Conservation (phyloP, 306 rosid species). For the Sindora glabra region DNA sequence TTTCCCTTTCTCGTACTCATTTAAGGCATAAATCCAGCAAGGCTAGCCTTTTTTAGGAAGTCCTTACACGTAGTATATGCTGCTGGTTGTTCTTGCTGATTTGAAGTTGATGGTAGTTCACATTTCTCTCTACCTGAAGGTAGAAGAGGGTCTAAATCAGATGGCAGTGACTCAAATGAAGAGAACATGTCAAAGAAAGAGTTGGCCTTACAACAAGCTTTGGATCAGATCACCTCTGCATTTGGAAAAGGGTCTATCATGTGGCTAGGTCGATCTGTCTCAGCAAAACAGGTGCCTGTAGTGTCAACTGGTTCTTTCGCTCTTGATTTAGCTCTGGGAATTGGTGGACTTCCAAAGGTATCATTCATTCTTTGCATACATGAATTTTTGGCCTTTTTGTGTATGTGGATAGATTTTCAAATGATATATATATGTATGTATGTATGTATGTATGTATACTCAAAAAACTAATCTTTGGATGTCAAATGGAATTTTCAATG, state of each 20-base stretch:
- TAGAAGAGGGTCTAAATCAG: conserved; percentile 54
- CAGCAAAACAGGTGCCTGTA: conserved; percentile 53
- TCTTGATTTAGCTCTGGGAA: conserved; percentile 74
- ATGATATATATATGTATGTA: no score
- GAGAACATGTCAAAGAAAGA: no score
- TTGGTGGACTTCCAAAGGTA: no score
- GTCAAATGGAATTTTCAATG: no score
- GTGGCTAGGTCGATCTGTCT: conserved; percentile 79
- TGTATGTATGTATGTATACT: no score
- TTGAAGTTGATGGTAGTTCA: conserved; percentile 4
- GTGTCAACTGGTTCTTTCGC: conserved; percentile 80
- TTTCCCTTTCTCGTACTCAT: neutral
- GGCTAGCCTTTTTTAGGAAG: no score
- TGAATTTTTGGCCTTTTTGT: no score
- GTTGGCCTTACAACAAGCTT: conserved; percentile 76
- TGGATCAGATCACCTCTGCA: conserved; percentile 80
- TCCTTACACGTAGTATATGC: no score
- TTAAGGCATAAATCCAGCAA: no score
- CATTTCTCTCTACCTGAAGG: conserved; percentile 47
- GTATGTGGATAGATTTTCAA: no score
- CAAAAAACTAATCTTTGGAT: no score
- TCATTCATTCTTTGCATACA: conserved; percentile 10
- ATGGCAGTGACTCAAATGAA: conserved; percentile 73
- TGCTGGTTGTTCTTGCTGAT: neutral
- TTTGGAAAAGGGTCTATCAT: conserved; percentile 90